Conservation (phyloP, 768 basidiomycete species). For the Podaxis sp. region DNA sequence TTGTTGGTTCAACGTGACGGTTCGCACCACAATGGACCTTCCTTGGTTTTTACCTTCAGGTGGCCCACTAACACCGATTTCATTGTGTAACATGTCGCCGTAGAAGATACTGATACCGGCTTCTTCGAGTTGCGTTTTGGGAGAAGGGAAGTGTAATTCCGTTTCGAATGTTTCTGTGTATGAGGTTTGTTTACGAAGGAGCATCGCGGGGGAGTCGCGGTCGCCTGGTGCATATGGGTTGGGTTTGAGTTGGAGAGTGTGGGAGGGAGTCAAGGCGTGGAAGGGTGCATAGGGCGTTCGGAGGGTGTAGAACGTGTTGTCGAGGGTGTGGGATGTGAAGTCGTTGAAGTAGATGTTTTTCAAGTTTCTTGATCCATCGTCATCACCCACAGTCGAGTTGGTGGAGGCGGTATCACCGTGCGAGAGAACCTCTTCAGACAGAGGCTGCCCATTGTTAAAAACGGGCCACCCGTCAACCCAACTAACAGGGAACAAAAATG, state of each 20-base stretch:
- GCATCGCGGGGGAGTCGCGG: conserved; percentile 30
- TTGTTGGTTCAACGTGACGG: conserved; percentile 25
- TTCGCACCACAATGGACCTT: conserved; percentile 25
- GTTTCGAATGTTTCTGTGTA: conserved; percentile 35
- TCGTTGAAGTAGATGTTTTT: conserved; percentile 20
- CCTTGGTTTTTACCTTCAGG: conserved; percentile 14
- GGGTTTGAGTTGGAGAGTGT: conserved; percentile 24
- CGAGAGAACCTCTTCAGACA: conserved; percentile 12
- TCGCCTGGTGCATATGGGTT: conserved; percentile 35
- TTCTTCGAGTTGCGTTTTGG: conserved; percentile 25
- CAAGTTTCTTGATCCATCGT: background rate
- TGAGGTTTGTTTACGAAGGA: conserved; percentile 33
- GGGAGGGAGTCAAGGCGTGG: conserved; percentile 25
- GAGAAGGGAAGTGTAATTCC: conserved; percentile 26
- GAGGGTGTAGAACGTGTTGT: conserved; percentile 31
- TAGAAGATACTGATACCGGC: conserved; percentile 34
- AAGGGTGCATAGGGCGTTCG: conserved; percentile 36
- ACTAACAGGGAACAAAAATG: conserved; percentile 35
- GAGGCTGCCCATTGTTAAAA: conserved; percentile 27
- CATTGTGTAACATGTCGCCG: conserved; percentile 32
- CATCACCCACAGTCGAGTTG: background rate
- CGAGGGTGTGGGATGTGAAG: conserved; percentile 24
- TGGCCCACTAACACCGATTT: conserved; percentile 27
- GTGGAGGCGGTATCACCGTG: background rate
- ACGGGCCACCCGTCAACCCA: conserved; percentile 36